A percentile compares a stretch with the other conserved stretches of the same genome.
These are phyloP conservation scores for Mycena filopes DNA, from an alignment of 768 basidiomycete species.

Conservation along the genomic window DNA sequence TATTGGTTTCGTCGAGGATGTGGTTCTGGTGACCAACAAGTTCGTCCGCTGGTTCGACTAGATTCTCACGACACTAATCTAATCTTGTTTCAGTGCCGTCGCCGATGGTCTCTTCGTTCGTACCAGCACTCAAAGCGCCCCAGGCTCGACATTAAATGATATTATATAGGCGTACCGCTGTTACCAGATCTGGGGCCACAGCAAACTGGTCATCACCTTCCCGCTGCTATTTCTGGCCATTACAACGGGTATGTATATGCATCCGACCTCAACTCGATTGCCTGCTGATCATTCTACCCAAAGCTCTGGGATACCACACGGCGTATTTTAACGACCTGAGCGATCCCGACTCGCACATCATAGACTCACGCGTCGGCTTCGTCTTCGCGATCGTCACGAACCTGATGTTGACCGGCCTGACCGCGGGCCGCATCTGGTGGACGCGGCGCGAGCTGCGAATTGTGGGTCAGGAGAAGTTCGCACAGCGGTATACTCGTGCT, in stretches of 20 bases:
- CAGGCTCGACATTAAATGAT: neutral
- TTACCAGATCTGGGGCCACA: constrained; percentile 12
- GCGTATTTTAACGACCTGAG: neutral
- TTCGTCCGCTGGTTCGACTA: neutral
- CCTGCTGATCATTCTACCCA: no score
- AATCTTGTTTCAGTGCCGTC: constrained; percentile 3
- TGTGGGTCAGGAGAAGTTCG: neutral
- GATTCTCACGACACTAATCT: neutral
- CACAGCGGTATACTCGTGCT: neutral
- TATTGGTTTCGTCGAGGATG: neutral
- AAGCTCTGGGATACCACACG: neutral
- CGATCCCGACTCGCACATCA: neutral
- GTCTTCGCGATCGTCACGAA: constrained; percentile 14
- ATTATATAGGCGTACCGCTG: constrained; percentile 8
- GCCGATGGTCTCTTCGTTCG: constrained; percentile 23
- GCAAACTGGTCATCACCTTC: neutral
- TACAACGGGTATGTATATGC: constrained; percentile 9
- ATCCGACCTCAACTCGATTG: neutral
- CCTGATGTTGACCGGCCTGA: constrained; percentile 15
- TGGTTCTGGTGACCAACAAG: constrained; percentile 15
- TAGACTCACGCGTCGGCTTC: constrained; percentile 6
- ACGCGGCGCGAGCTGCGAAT: constrained; percentile 6
- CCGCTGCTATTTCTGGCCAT: constrained; percentile 1
- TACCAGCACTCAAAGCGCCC: neutral
- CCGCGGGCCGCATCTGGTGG: constrained; percentile 21